A percentile compares a stretch with the other conserved stretches of the same genome.
Conservation (phyloP, 73 alveolate species). For the Paramecium tetraurelia region DNA sequence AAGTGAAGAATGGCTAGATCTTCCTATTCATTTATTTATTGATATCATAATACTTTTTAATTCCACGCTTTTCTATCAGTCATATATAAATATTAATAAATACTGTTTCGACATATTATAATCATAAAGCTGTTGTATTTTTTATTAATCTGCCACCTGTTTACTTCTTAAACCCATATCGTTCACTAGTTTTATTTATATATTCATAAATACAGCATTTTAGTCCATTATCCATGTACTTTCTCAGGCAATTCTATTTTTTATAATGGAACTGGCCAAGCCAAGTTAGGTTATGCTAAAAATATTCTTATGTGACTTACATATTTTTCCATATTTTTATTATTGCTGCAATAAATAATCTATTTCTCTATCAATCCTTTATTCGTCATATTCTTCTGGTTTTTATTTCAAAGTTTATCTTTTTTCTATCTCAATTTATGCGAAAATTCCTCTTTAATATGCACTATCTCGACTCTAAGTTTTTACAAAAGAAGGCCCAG, state of each 20-base stretch:
- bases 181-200: neutral
- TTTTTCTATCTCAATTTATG: constrained; percentile 37
- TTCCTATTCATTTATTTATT: constrained; percentile 60
- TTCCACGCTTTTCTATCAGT: constrained; percentile 55
- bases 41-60: constrained; percentile 4
- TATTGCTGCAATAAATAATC: neutral
- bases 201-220: constrained; percentile 29
- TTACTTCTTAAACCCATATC: constrained; percentile 25
- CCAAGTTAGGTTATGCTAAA: neutral
- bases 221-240: constrained; percentile 33
- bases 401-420: neutral
- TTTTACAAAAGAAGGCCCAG: constrained; percentile 8
- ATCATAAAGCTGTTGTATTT: neutral
- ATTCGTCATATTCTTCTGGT: constrained; percentile 17
- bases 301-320: neutral
- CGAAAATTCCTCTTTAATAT: constrained; percentile 20
- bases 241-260: constrained; percentile 11
- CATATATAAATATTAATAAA: constrained; percentile 27
- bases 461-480: constrained; percentile 17
- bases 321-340: constrained; percentile 13
- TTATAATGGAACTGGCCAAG: constrained; percentile 11
- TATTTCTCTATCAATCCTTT: constrained; percentile 19
- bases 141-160: neutral
- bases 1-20: constrained; percentile 79
- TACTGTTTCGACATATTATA: neutral